Evolutionary conservation across 192 early-diverging fungal species (phyloP).

Genomic region (Spizellomyces sp.): DNA sequence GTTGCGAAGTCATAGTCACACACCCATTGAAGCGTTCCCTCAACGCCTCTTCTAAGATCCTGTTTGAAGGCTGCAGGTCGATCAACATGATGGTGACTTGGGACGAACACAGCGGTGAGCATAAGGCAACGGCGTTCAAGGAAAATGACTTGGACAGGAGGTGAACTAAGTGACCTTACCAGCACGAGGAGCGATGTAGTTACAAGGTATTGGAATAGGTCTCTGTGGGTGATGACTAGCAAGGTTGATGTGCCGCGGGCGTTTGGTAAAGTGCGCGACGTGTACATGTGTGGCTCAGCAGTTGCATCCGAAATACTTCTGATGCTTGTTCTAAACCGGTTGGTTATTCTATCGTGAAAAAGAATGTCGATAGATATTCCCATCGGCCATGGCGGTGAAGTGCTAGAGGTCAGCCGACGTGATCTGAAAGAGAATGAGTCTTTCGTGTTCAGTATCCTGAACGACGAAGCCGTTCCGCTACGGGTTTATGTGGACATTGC

Average conservation of each 20-base stretch:
- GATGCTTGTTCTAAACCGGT: too few relatives aligned
- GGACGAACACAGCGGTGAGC: too few relatives aligned
- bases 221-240: too few relatives aligned
- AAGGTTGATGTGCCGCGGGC: too few relatives aligned
- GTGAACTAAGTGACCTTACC: too few relatives aligned
- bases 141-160: too few relatives aligned
- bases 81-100: slow-evolving; percentile 23
- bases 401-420: slow-evolving; percentile 70
- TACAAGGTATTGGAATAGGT: too few relatives aligned
- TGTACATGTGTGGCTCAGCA: too few relatives aligned
- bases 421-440: slow-evolving; percentile 58
- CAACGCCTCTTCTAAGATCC: slow-evolving; percentile 65
- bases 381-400: slow-evolving; percentile 54
- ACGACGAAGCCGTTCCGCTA: slow-evolving; percentile 63
- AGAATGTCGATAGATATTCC: slow-evolving; percentile 20
- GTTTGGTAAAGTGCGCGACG: too few relatives aligned
- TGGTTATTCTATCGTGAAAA: neutral
- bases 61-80: slow-evolving; percentile 30
- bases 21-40: slow-evolving; percentile 57
- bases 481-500: slow-evolving; percentile 73
- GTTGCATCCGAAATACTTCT: too few relatives aligned
- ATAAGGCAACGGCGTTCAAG: too few relatives aligned
- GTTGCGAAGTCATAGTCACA: neutral
- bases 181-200: too few relatives aligned
- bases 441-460: slow-evolving; percentile 72